A percentile compares a stretch with the other conserved stretches of the same genome.
Evolutionary conservation across 202 grass and related monocot genomes (phyloP).

Genomic region (Dendrocalamus latiflorus): DNA sequence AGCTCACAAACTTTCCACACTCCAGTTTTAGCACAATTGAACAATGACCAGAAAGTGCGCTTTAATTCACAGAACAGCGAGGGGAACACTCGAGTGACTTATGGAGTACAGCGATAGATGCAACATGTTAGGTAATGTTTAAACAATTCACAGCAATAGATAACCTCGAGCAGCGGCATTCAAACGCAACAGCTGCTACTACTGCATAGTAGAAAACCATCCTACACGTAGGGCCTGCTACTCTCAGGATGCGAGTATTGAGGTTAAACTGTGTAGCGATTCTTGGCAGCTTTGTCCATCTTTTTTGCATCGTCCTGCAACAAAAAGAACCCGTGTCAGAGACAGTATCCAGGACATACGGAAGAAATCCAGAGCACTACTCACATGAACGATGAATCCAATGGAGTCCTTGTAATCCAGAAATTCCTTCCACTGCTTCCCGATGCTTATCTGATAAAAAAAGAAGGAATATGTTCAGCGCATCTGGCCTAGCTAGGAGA

Average conservation of each 20-base stretch:
- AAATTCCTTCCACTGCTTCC: conserved; percentile 91
- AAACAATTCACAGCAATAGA: conserved; percentile 2
- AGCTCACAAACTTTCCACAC: too few species aligned
- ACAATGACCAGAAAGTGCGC: background rate
- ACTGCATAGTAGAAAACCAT: background rate
- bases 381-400: conserved; percentile 82
- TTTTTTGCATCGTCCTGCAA: conserved; percentile 70
- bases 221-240: conserved; percentile 2
- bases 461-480: background rate
- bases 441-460: conserved; percentile 65
- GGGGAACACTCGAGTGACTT: background rate
- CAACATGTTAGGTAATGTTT: conserved; percentile 19
- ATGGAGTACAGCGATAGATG: background rate
- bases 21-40: background rate
- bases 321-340: background rate
- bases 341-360: background rate
- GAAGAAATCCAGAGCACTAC: background rate
- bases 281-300: conserved; percentile 52
- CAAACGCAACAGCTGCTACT: background rate
- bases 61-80: background rate
- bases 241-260: background rate
- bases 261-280: conserved; percentile 65
- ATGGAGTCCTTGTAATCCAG: conserved; percentile 81
- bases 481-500: background rate
- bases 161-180: background rate